These are phyloP conservation scores for Starmerella bombicola DNA, from an alignment of 805 yeast species.

Conservation along the genomic window DNA sequence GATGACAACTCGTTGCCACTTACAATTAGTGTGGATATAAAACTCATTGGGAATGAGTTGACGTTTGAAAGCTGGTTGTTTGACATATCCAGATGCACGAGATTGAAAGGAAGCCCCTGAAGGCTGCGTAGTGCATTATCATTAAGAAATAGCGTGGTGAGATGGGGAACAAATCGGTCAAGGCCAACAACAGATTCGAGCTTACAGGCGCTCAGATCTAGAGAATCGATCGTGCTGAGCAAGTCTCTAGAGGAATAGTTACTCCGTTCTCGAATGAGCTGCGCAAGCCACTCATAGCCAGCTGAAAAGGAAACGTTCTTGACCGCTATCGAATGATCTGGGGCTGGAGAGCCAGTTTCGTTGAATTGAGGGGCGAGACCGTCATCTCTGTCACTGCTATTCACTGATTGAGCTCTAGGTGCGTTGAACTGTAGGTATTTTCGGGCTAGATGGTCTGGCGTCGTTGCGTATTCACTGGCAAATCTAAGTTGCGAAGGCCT, in stretches of 20 bases:
- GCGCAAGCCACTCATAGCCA: conserved; percentile 9
- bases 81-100: conserved; percentile 18
- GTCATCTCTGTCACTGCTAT: background rate
- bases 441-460: background rate
- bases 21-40: conserved; percentile 19
- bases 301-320: conserved; percentile 14
- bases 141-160: conserved; percentile 14
- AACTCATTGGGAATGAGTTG: conserved; percentile 18
- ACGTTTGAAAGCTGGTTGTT: conserved; percentile 14
- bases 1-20: conserved; percentile 17
- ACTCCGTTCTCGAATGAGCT: conserved; percentile 13
- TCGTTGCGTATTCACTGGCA: background rate
- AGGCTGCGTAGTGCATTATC: conserved; percentile 16
- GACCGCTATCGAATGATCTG: conserved; percentile 5
- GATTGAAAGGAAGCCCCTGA: conserved; percentile 20
- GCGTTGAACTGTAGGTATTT: background rate
- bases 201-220: conserved; percentile 17
- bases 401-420: background rate
- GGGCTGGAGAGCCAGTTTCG: background rate
- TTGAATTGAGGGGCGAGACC: background rate
- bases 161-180: conserved; percentile 17
- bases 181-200: conserved; percentile 20
- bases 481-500: background rate
- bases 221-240: conserved; percentile 6
- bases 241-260: conserved; percentile 1